Base-by-base conservation (phyloP, 2,329 filamentous ascomycete genomes). In the Penicillium sp. region DNA sequence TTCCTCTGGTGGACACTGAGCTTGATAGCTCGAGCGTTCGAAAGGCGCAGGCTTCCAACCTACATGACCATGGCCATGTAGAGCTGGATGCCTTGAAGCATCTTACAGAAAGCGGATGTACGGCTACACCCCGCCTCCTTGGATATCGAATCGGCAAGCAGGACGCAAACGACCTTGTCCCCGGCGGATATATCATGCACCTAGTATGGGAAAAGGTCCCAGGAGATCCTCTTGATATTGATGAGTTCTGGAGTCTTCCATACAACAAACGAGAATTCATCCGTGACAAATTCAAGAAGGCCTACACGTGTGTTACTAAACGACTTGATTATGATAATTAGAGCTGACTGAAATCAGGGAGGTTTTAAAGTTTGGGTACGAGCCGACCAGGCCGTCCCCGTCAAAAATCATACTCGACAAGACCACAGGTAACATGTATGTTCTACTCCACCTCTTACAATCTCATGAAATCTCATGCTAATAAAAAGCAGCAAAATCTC, bases 381-480 rank as follows among this genome's bases (percentile, higher is more conserved):
- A 21, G 35, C 36, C n/a, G 12, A 6, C 5, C n/a, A 1, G 7
- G 19, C 1, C 21, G 4, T 1, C 36, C 49, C 1, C 49, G 2
- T 41, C 36, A 21, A 51, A 51, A n/a, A 42, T 51, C 49, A 51
- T 51, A 31, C 23, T 51, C 12, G 9, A 51, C n/a, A 51, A 42
- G 49, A 6, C 15, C 25, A 51, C 49, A 17, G 36, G 12, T 42
- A 36, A 42, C 33, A 25, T 31, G 49, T 51, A 42, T 39, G 36
- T 7, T 51, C 6, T 10, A 42, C 36, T 27, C 25, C 42, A 42
- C 31, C n/a, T 23, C 7, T 51, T 31, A 3, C n/a, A n/a, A n/a
- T n/a, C n/a, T n/a, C n/a, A n/a, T n/a, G n/a, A n/a, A 23, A 17
- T 17, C 36, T 31, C 12, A 15, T 4, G 12, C 49, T 51, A 31